phyloP scores from a whole-genome alignment of 176 grass and related monocot genomes.

The Calamus simplicifolius region DNA sequence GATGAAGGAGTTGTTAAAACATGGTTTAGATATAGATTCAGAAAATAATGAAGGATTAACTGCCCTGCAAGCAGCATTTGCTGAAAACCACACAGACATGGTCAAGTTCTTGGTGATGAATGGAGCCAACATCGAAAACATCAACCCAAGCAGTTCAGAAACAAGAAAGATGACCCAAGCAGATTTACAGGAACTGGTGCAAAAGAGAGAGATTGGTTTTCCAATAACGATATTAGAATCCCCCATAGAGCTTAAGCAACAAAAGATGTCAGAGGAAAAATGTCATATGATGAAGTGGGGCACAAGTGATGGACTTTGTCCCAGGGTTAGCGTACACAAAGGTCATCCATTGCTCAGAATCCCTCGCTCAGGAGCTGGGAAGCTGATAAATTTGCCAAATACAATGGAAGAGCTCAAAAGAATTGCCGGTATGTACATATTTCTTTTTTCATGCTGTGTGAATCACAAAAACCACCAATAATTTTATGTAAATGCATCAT shows the following conservation, averaged over 20 bases:
- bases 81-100: constrained; percentile 40
- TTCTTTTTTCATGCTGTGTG: too few species aligned
- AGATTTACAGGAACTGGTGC: constrained; percentile 34
- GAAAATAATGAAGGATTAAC: constrained; percentile 61
- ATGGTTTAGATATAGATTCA: constrained; percentile 53
- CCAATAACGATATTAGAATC: constrained; percentile 37
- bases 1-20: constrained; percentile 68
- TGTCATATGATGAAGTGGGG: background rate
- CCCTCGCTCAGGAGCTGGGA: too few species aligned
- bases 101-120: constrained; percentile 52
- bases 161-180: constrained; percentile 16
- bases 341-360: too few species aligned
- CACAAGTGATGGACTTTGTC: too few species aligned
- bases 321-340: too few species aligned
- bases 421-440: too few species aligned
- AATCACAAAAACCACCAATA: too few species aligned
- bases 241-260: background rate
- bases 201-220: constrained; percentile 44
- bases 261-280: constrained; percentile 1
- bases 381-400: background rate
- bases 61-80: constrained; percentile 45
- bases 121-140: constrained; percentile 55
- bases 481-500: too few species aligned
- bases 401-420: background rate
- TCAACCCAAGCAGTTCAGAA: constrained; percentile 4